Evolutionary conservation across 805 yeast species (phyloP).

Genomic region (Saccharomycopsis schoenii): DNA sequence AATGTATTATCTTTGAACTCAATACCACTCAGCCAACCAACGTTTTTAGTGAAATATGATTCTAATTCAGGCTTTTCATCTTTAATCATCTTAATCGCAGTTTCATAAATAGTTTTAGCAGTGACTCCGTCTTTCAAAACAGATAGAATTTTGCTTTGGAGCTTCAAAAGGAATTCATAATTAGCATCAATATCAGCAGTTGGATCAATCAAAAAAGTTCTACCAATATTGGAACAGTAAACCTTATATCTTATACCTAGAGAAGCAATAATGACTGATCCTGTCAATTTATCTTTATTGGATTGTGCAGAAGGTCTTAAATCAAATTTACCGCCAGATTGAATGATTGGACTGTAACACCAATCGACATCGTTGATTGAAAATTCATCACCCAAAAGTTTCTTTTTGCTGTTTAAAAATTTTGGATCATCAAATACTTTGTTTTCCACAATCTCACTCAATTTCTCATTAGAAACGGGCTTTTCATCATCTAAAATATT

Average conservation of each 20-base stretch:
- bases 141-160: constrained; percentile 57
- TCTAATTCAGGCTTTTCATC: constrained; percentile 58
- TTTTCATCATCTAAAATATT: constrained; percentile 78
- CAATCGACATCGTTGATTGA: constrained; percentile 76
- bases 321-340: constrained; percentile 80
- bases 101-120: constrained; percentile 58
- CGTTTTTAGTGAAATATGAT: constrained; percentile 57
- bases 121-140: constrained; percentile 57
- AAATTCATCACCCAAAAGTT: constrained; percentile 53
- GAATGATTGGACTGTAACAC: constrained; percentile 88
- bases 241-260: constrained; percentile 81
- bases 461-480: constrained; percentile 58
- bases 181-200: constrained; percentile 65
- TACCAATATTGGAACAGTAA: constrained; percentile 78
- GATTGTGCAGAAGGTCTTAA: constrained; percentile 77
- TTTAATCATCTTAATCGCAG: constrained; percentile 50
- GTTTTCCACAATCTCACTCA: constrained; percentile 69
- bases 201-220: constrained; percentile 88
- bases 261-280: constrained; percentile 74
- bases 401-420: constrained; percentile 49
- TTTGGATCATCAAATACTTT: constrained; percentile 65
- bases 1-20: constrained; percentile 78
- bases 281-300: constrained; percentile 51
- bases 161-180: constrained; percentile 63
- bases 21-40: constrained; percentile 84